Percentiles rank a stretch among this genome's conserved stretches.
Conservation (phyloP, 495 filamentous ascomycete genomes). For the Penicillium roqueforti region DNA sequence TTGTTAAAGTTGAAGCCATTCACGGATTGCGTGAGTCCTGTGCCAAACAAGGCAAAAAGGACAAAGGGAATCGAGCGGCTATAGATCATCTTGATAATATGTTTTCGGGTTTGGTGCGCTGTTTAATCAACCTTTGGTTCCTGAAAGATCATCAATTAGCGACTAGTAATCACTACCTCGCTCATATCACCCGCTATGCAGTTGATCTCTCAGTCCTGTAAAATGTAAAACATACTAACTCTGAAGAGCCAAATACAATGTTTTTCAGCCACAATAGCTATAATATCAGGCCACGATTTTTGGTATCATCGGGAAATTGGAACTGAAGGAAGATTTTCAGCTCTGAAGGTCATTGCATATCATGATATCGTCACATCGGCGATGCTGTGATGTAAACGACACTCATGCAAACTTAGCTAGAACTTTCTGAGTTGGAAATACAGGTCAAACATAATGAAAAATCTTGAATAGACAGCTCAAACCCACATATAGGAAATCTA, state of each 20-base stretch:
- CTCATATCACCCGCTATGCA: neutral
- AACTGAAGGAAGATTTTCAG: neutral
- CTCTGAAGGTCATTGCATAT: neutral
- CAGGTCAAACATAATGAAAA: no score
- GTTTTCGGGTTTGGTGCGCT: neutral
- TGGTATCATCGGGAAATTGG: neutral
- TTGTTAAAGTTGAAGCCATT: slow-evolving; percentile 25
- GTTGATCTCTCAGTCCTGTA: neutral
- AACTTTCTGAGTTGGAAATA: neutral
- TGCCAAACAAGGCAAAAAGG: slow-evolving; percentile 11
- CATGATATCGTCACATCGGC: neutral
- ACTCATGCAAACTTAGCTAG: neutral
- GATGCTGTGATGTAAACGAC: neutral
- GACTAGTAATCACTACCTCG: neutral
- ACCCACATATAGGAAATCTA: neutral
- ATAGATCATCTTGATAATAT: slow-evolving; percentile 3
- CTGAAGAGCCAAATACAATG: neutral
- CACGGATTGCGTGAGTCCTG: slow-evolving; percentile 17
- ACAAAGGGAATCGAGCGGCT: neutral
- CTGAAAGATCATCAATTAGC: neutral
- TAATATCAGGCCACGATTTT: neutral
- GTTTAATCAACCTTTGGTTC: neutral
- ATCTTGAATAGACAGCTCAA: neutral
- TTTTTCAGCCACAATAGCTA: neutral
- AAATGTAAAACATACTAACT: neutral